Base-by-base conservation (phyloP, 2,329 filamentous ascomycete genomes). In the Cercospora janseana region DNA sequence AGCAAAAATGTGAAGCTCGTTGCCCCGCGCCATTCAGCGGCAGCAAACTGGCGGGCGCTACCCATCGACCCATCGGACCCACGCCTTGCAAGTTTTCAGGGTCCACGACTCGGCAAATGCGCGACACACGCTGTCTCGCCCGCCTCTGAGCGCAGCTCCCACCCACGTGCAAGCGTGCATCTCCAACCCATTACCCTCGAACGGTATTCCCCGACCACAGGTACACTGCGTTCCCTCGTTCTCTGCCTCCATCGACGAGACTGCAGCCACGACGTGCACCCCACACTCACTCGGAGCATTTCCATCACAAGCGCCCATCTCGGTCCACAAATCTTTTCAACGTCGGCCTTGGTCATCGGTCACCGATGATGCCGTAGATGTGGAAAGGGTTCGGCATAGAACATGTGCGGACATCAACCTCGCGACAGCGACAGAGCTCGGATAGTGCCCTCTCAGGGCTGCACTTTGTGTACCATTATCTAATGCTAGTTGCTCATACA, bases 401-500 rank as follows among this genome's bases (percentile, higher is more conserved):
- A n/a, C n/a, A n/a, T n/a, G n/a, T n/a, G n/a, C n/a, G n/a, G n/a
- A n/a, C n/a, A n/a, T n/a, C n/a, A n/a, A n/a, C n/a, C n/a, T n/a
- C n/a, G n/a, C n/a, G n/a, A n/a, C n/a, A n/a, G n/a, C n/a, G n/a
- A n/a, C n/a, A n/a, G n/a, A n/a, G n/a, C n/a, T n/a, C n/a, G n/a
- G n/a, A n/a, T n/a, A n/a, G n/a, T n/a, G n/a, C n/a, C n/a, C n/a
- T n/a, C n/a, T n/a, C n/a, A n/a, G 35, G 35, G 20, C 20, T 40
- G 35, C 26, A 13, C 23, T 9, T 9, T 26, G 35, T 40, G 16
- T 40, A 26, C 12, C 35, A 32, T 50, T 44, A 35, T 29, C 35
- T n/a, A 23, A 35, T 50, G 47, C 47, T 50, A 50, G 40, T n/a
- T 44, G 38, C 38, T 44, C 15, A 35, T 37, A 28, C 37, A 44